phyloP scores from a whole-genome alignment of 495 filamentous ascomycete species.

The Penicillium canariense region DNA sequence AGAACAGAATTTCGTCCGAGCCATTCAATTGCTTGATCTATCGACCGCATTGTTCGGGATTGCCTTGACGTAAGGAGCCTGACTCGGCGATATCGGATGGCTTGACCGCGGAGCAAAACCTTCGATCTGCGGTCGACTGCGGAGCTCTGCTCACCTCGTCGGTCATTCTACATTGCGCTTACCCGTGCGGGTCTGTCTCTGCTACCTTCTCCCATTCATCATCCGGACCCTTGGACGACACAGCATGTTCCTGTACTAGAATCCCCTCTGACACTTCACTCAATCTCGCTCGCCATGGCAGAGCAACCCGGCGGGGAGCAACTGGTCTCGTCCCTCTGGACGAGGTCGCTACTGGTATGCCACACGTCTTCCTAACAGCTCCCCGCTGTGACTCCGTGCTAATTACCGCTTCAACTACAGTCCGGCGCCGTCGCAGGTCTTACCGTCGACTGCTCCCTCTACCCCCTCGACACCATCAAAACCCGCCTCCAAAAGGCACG shows the following conservation, averaged over 20 bases:
- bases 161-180: neutral
- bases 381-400: neutral
- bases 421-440: constrained; percentile 78
- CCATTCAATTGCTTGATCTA: neutral
- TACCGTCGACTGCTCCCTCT: constrained; percentile 86
- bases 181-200: neutral
- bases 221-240: neutral
- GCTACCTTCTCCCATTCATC: neutral
- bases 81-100: constrained; percentile 28
- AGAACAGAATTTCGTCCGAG: neutral
- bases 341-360: constrained; percentile 44
- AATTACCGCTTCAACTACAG: constrained; percentile 38
- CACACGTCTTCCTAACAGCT: neutral
- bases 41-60: constrained; percentile 1
- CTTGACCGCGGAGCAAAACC: constrained; percentile 30
- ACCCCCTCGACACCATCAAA: constrained; percentile 89
- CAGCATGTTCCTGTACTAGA: constrained; percentile 18
- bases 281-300: constrained; percentile 25
- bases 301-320: constrained; percentile 33
- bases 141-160: constrained; percentile 22
- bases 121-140: constrained; percentile 18
- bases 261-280: neutral
- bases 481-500: constrained; percentile 85
- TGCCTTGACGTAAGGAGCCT: constrained; percentile 9
- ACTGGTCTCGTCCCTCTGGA: constrained; percentile 45